A percentile compares a stretch with the other conserved stretches of the same genome.
phyloP scores from a whole-genome alignment of 2,329 filamentous ascomycete genomes.

The Calonectria crousiana region DNA sequence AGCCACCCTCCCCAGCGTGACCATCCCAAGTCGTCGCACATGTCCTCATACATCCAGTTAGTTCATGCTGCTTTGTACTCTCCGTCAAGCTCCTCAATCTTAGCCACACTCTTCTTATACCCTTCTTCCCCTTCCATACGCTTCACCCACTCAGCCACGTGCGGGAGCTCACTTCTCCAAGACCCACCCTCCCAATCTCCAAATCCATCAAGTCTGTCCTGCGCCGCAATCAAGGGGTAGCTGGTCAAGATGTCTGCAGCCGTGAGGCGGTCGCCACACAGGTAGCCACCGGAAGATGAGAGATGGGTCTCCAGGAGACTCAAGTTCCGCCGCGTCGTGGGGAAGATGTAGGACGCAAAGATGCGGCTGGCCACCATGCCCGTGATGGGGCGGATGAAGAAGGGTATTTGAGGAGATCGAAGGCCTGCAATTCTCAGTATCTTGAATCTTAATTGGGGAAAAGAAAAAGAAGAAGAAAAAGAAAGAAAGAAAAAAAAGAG shows the following conservation, averaged over 20 bases:
- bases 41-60: background rate
- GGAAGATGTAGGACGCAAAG: slow-evolving; percentile 57
- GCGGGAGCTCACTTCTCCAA: slow-evolving; percentile 56
- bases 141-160: slow-evolving; percentile 60
- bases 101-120: slow-evolving; percentile 61
- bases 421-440: slow-evolving; percentile 49
- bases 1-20: background rate
- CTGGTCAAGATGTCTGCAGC: slow-evolving; percentile 67
- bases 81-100: slow-evolving; percentile 64
- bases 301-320: slow-evolving; percentile 64
- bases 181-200: slow-evolving; percentile 57
- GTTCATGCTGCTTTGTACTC: slow-evolving; percentile 36
- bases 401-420: slow-evolving; percentile 61
- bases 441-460: background rate
- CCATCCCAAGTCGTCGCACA: background rate
- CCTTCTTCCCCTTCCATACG: slow-evolving; percentile 60
- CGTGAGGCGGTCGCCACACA: slow-evolving; percentile 63
- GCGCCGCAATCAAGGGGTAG: slow-evolving; percentile 62
- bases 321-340: slow-evolving; percentile 62
- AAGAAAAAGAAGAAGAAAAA: no score
- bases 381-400: slow-evolving; percentile 66
- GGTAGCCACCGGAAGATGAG: slow-evolving; percentile 57
- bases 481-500: background rate
- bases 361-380: slow-evolving; percentile 56
- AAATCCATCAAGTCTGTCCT: slow-evolving; percentile 54